Conservation (phyloP, 768 basidiomycete genomes). For the Holtermannia corniformis region DNA sequence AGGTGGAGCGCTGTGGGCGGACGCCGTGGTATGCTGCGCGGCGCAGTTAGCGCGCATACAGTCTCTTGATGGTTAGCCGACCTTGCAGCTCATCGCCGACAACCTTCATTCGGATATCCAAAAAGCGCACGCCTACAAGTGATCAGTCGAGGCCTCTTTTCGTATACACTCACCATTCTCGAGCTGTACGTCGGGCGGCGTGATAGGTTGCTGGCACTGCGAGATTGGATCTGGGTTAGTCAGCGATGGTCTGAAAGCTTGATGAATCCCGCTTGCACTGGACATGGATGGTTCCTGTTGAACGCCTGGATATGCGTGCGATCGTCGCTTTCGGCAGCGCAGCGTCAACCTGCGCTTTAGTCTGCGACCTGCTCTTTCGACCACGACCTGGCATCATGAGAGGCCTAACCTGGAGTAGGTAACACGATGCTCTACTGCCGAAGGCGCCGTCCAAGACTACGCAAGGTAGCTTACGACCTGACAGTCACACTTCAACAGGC, state of each 20-base stretch:
- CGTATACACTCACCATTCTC: constrained; percentile 48
- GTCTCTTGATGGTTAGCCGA: not conserved
- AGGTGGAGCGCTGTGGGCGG: constrained; percentile 60
- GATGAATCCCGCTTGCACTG: not conserved
- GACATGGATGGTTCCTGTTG: too few relatives aligned
- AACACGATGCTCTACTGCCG: too few relatives aligned
- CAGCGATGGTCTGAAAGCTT: constrained; percentile 38
- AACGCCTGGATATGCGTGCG: too few relatives aligned
- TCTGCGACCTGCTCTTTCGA: too few relatives aligned
- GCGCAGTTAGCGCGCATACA: not conserved
- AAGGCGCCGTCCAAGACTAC: too few relatives aligned
- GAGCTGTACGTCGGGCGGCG: constrained; percentile 60
- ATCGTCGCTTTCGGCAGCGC: too few relatives aligned
- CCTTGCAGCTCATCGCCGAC: constrained; percentile 49
- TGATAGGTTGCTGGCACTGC: constrained; percentile 65
- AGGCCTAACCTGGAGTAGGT: too few relatives aligned
- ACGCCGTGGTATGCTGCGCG: constrained; percentile 65
- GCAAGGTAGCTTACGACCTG: too few relatives aligned
- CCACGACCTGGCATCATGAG: too few relatives aligned
- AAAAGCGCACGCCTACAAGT: constrained; percentile 49
- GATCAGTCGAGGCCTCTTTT: not conserved
- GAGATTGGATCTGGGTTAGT: constrained; percentile 55
- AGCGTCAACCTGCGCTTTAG: too few relatives aligned
- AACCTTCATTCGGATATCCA: constrained; percentile 72
- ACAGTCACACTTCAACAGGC: too few relatives aligned